A percentile compares a stretch with the other conserved stretches of the same genome.
These are phyloP conservation scores for Polysphondylium violaceum DNA, from an alignment of 78 protist species.

Conservation along the genomic window DNA sequence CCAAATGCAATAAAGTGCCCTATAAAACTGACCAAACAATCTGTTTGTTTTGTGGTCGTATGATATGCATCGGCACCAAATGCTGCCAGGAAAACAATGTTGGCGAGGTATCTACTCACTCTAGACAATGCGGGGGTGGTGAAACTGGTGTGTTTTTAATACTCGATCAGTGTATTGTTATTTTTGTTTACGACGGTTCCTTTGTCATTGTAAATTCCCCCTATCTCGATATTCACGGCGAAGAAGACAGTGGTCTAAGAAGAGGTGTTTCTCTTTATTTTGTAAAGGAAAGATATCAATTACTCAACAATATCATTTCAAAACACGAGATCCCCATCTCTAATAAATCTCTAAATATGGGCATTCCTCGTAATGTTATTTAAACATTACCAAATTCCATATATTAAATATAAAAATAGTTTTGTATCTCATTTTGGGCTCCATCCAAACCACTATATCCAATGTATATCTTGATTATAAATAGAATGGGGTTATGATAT, in stretches of 20 bases:
- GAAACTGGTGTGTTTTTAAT: conserved; percentile 15
- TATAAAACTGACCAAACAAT: neutral
- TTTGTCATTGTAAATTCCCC: neutral
- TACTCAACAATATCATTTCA: neutral
- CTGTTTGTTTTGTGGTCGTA: conserved; percentile 30
- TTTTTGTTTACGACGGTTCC: neutral
- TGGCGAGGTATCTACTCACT: neutral
- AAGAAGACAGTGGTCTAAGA: conserved; percentile 17
- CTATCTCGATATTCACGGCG: conserved; percentile 46
- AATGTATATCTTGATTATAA: too few relatives aligned
- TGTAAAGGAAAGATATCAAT: conserved; percentile 12
- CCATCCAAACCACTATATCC: too few relatives aligned
- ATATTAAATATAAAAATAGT: too few relatives aligned
- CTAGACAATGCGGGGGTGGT: conserved; percentile 16
- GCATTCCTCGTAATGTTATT: too few relatives aligned
- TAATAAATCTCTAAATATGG: too few relatives aligned
- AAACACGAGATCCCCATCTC: conserved; percentile 6
- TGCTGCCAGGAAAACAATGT: conserved; percentile 15
- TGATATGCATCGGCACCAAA: neutral
- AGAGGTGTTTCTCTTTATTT: neutral
- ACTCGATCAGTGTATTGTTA: neutral
- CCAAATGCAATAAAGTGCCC: conserved; percentile 14
- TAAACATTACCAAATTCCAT: too few relatives aligned
- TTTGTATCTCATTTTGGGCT: too few relatives aligned
- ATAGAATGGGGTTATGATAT: too few relatives aligned